Evolutionary conservation across 495 filamentous ascomycete genomes (phyloP), one percentile per base, ranked within the genome.

Genomic region (Geoglossum glabrum): DNA sequence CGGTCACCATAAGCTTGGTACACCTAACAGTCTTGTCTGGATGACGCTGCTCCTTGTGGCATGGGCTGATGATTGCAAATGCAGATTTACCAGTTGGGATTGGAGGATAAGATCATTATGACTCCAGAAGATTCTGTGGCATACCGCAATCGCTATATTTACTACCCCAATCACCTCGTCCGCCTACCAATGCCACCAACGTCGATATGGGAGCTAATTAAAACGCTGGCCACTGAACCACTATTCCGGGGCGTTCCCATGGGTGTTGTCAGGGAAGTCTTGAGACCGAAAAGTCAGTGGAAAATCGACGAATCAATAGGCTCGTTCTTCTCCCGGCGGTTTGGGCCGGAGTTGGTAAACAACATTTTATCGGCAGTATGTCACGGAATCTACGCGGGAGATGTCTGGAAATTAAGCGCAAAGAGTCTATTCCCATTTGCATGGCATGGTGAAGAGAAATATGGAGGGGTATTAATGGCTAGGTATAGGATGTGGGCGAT

Each of bases 331-430:
- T 66, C 70, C 1, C 72, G 81, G 19, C 66, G 79, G 15, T 68
- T 84, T 31, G 74, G 77, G 33, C 67, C 72, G 10, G 64, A 73
- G 2, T 40, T 86, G 6, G 83, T 83, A 30, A 72, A 95, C 40
- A 94, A 94, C 61, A 26, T 96, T 1, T 65, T 82, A 1, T 94
- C 87, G 3, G 85, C 81, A 28, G 68, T 87, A n/a, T 66, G 84
- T 26, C 92, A 96, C 70, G 93, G 93, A 11, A 86, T 97, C 19
- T 93, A 90, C 63, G 93, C 88, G n/a, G 93, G 93, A 47, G 85
- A 96, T 71, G 79, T 94, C 40, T 78, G 84, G 64, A 74, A 83
- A 65, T 72, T 95, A 56, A 95, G 87, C 65, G 78, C 75, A 43
- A 78, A 77, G 61, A 79, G 79, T 3, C 61, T 88, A 5, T 62